Conservation (phyloP, 164 flowering plant genomes). For the Nelumbo lutea region DNA sequence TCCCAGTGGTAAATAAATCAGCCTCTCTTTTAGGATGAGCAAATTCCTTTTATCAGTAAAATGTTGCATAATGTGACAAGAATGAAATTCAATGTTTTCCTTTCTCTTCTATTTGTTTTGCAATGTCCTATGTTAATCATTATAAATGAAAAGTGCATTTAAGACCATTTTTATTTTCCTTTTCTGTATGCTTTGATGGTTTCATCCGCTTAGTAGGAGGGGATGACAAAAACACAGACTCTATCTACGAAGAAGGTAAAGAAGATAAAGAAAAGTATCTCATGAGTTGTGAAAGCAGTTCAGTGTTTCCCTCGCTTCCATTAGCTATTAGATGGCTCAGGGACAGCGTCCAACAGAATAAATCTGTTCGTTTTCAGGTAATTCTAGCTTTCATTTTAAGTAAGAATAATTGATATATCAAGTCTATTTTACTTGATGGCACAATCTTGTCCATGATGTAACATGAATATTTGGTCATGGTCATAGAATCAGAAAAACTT, state of each 20-base stretch:
- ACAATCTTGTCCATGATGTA: neutral
- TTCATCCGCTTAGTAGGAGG: slow-evolving; percentile 22
- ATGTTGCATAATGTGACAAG: neutral
- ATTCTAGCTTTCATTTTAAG: neutral
- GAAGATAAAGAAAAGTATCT: slow-evolving; percentile 28
- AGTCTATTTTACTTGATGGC: neutral
- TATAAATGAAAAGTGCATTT: neutral
- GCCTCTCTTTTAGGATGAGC: neutral
- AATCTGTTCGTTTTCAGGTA: slow-evolving; percentile 76
- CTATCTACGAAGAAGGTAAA: slow-evolving; percentile 31
- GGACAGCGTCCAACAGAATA: slow-evolving; percentile 53
- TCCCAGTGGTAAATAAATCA: neutral
- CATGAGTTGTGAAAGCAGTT: slow-evolving; percentile 41
- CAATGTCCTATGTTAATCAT: neutral
- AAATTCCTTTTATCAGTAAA: neutral
- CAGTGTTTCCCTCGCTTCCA: slow-evolving; percentile 72
- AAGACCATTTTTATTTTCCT: neutral
- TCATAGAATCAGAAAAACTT: neutral
- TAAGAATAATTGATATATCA: neutral
- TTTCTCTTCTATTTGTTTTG: neutral
- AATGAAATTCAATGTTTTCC: neutral
- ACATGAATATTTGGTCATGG: neutral
- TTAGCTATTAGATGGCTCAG: slow-evolving; percentile 82
- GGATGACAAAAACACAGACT: slow-evolving; percentile 29
- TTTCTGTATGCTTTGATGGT: slow-evolving; percentile 2